phyloP scores from a whole-genome alignment of 192 early-diverging fungal species.

The Entomortierella chlamydospora region DNA sequence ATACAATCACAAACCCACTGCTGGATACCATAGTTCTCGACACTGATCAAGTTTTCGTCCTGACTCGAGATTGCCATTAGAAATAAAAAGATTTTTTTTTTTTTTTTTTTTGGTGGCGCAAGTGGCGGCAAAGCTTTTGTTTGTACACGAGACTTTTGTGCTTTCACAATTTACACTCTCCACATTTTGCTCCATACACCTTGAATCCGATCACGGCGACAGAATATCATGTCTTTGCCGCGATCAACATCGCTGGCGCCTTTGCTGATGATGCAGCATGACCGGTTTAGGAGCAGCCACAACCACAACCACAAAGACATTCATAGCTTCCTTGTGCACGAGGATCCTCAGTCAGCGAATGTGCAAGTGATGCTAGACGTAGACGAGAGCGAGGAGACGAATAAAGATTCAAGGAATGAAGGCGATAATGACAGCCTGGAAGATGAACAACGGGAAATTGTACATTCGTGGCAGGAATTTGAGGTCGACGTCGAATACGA shows the following conservation, averaged over 20 bases:
- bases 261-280: not conserved
- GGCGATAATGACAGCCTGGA: too few species aligned
- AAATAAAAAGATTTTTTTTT: too few species aligned
- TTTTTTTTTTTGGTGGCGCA: not conserved
- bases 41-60: constrained; percentile 70
- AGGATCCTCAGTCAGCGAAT: too few species aligned
- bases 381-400: too few species aligned
- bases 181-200: not conserved
- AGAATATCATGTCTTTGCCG: not conserved
- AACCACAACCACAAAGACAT: too few species aligned
- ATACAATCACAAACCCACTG: constrained; percentile 76
- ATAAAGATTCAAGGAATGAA: too few species aligned
- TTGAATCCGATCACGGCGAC: not conserved
- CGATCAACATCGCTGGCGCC: not conserved
- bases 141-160: too few species aligned
- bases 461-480: too few species aligned
- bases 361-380: too few species aligned
- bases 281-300: not conserved
- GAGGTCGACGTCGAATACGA: too few species aligned
- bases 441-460: too few species aligned
- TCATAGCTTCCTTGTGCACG: too few species aligned
- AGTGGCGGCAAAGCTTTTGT: not conserved
- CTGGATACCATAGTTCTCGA: constrained; percentile 63
- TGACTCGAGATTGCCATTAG: constrained; percentile 34
- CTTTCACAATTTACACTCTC: not conserved